Evolutionary conservation across 2,329 filamentous ascomycete species (phyloP), one percentile per base, ranked within the genome.

Genomic region (Fusarium verticillioides): DNA sequence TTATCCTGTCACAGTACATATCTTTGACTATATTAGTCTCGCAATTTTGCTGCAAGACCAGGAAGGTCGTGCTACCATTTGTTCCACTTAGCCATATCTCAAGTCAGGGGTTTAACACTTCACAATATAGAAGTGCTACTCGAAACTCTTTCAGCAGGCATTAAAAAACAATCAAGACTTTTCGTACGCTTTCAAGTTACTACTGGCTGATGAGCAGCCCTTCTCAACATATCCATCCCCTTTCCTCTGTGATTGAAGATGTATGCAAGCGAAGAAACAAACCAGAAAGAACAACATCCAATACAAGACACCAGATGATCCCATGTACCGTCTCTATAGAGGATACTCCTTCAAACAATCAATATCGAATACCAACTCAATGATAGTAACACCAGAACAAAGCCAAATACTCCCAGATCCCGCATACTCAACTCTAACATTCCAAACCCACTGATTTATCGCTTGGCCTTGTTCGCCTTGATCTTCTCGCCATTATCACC

Each of bases 381-480:
- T 26, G 57, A 30, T 36, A 61, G 30, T 46, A 59, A 65, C 63
- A 74, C 70, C 71, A 28, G 39, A 56, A 56, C 52, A 59, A 30
- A 47, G 44, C 61, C 50, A 37, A 32, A 30, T 18, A 43, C n/a
- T 36, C 42, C 40, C 47, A 18, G 49, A 26, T 40, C 43, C 50
- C 58, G 40, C 53, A 26, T 39, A 64, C 19, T 66, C 37, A 46
- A 46, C 44, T 60, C 30, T 23, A 40, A 26, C 36, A 54, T 60
- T 46, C 34, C 49, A 26, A 50, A 40, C 40, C 32, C 34, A 26
- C 23, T 57, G 23, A 26, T 53, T 68, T 52, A 74, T 60, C 54
- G 66, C 12, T 75, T 77, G 39, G 72, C 65, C 68, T 82, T 80
- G 21, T 54, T 74, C 42, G 77, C 79, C 67, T 80, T 82, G 30